Percentiles rank a stretch among this genome's conserved stretches.
Evolutionary conservation across 2,329 filamentous ascomycete species (phyloP).

Genomic region (Periconia macrospinosa): DNA sequence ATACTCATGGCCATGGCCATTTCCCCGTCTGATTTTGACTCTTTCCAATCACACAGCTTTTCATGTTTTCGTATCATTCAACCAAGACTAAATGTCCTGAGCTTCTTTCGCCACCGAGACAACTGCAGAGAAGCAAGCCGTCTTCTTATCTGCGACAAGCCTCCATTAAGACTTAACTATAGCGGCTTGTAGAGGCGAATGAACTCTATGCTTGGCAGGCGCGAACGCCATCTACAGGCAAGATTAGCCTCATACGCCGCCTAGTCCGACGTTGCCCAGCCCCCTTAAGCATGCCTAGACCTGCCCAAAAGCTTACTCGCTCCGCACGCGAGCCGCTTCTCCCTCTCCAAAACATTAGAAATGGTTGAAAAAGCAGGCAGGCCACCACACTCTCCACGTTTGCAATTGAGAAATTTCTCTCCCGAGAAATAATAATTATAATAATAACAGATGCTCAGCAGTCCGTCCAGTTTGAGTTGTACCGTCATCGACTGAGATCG

Average conservation of each 20-base stretch:
- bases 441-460: neutral
- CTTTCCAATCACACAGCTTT: too few relatives aligned
- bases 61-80: neutral
- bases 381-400: too few relatives aligned
- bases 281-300: neutral
- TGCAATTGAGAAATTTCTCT: too few relatives aligned
- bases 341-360: neutral
- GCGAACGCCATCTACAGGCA: neutral
- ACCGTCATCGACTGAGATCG: neutral
- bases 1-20: neutral
- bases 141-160: neutral
- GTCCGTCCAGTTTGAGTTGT: too few relatives aligned
- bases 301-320: neutral
- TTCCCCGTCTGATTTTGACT: neutral
- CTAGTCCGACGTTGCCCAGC: slow-evolving; percentile 3
- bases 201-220: neutral
- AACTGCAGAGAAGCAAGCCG: neutral
- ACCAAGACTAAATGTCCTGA: neutral
- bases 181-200: neutral
- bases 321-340: neutral
- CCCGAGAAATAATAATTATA: neutral
- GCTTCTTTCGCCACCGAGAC: neutral
- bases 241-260: slow-evolving; percentile 1
- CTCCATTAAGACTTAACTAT: neutral
- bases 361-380: too few relatives aligned